Evolutionary conservation across 257 asterid species (phyloP).

Genomic region (Lavandula angustifolia): DNA sequence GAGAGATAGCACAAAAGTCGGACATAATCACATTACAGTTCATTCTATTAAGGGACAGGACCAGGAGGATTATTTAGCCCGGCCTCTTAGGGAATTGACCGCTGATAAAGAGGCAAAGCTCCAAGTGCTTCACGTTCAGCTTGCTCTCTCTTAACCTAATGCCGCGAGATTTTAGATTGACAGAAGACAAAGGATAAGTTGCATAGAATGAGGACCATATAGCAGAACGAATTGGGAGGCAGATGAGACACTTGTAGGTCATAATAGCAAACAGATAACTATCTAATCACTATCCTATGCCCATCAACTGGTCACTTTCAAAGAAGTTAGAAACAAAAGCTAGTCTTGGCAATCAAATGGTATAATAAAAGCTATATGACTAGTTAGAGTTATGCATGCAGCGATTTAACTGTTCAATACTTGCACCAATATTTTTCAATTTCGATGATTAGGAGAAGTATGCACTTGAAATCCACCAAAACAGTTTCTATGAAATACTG

Average conservation of each 20-base stretch:
- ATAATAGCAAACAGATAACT: background rate
- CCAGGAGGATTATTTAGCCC: constrained; percentile 21
- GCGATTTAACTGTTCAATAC: background rate
- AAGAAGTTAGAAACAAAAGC: background rate
- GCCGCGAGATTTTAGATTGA: background rate
- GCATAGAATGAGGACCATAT: background rate
- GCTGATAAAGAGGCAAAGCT: constrained; percentile 93
- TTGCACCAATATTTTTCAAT: background rate
- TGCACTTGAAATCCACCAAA: background rate
- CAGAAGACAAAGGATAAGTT: background rate
- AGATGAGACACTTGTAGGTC: background rate
- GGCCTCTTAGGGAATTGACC: constrained; percentile 68
- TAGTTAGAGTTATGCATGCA: constrained; percentile 4
- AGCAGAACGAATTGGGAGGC: background rate
- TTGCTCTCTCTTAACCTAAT: constrained; percentile 82
- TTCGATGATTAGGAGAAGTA: background rate
- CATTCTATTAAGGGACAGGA: constrained; percentile 21
- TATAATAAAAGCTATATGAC: background rate
- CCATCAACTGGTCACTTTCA: constrained; percentile 6
- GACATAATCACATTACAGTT: constrained; percentile 18
- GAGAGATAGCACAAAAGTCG: constrained; percentile 23
- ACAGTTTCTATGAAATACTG: background rate
- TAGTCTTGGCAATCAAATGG: constrained; percentile 6
- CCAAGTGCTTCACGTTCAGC: constrained; percentile 97
- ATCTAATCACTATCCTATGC: background rate